A percentile compares a stretch with the other conserved stretches of the same genome.
Conservation (phyloP, 2,329 filamentous ascomycete species). For the Pyrenochaeta sp. region DNA sequence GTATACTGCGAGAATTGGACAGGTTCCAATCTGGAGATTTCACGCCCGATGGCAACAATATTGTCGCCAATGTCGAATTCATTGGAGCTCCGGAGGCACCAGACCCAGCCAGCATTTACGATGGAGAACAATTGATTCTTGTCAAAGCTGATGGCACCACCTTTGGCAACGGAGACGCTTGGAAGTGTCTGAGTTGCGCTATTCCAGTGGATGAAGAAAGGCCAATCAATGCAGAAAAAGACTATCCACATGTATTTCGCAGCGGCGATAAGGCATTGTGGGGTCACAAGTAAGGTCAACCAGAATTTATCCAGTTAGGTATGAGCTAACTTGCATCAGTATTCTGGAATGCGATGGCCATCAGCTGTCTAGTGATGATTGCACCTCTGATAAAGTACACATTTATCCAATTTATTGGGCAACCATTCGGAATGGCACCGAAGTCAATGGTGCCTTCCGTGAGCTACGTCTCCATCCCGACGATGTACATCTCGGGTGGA, state of each 20-base stretch:
- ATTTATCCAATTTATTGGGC: constrained; percentile 57
- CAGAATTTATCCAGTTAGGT: too few species aligned
- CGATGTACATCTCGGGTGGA: constrained; percentile 55
- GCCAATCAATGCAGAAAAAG: constrained; percentile 10
- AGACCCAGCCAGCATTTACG: constrained; percentile 54
- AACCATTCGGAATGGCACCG: constrained; percentile 38
- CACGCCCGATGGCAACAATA: constrained; percentile 54
- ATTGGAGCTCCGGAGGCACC: constrained; percentile 53
- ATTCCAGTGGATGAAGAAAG: constrained; percentile 46
- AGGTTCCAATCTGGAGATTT: constrained; percentile 46
- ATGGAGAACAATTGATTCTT: constrained; percentile 53
- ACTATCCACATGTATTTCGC: constrained; percentile 56
- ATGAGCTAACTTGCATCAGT: neutral
- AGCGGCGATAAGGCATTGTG: constrained; percentile 41
- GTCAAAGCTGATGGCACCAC: constrained; percentile 52
- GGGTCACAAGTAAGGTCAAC: constrained; percentile 17
- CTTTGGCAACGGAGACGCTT: constrained; percentile 57
- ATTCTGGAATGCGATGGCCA: constrained; percentile 49
- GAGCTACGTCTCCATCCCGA: constrained; percentile 60
- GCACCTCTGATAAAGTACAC: constrained; percentile 47
- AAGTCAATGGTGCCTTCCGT: constrained; percentile 45
- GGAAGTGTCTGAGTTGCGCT: constrained; percentile 60
- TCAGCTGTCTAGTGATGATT: constrained; percentile 47
- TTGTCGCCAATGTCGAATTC: constrained; percentile 53
- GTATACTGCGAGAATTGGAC: constrained; percentile 33